Evolutionary conservation across 306 rosid genomes (phyloP), one percentile per base, ranked within the genome.

Genomic region (Crotalaria pallida): DNA sequence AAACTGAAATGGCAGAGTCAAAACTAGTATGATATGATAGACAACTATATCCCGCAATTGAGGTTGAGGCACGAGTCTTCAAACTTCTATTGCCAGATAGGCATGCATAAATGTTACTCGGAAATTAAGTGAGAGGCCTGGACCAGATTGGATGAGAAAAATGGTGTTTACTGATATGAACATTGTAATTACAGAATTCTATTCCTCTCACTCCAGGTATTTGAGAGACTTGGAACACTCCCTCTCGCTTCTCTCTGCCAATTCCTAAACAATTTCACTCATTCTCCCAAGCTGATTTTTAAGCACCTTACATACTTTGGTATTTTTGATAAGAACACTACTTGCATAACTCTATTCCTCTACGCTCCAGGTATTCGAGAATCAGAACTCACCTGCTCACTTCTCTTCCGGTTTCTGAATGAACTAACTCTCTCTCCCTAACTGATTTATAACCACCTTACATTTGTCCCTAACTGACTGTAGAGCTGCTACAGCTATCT

Each of bases 51-150:
- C 45, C 45, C 31, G n/a, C n/a, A 44, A 45, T n/a, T n/a, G 44
- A 34, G 10, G 33, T 57, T 45, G 58, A 12, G 72, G 36, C 45
- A 49, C 53, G 55, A 47, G 13, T 36, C 49, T 36, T 27, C 29
- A 57, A 65, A 57, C 45, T 41, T 68, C 31, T 40, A 45, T 58
- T 72, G 13, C 26, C 15, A 16, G 53, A 67, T 15, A 62, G 57
- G 33, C 40, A 24, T 57, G 57, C 43, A 72, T 23, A 67, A 68
- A 68, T 56, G 57, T 41, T 49, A 68, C 27, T 50, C 24, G 18
- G 29, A 68, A 58, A 47, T 10, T 38, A 38, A 10, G 43, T 9
- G 44, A 38, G 9, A 38, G 0, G 10, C 2, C 13, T 38, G 44
- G 44, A 38, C 44, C 44, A 2, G 10, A 38, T 9, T 10, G 13